Percentiles rank a stretch among this genome's conserved stretches.
phyloP scores from a whole-genome alignment of 1,284 basidiomycete species.

The Fomitopsis schrenkii region DNA sequence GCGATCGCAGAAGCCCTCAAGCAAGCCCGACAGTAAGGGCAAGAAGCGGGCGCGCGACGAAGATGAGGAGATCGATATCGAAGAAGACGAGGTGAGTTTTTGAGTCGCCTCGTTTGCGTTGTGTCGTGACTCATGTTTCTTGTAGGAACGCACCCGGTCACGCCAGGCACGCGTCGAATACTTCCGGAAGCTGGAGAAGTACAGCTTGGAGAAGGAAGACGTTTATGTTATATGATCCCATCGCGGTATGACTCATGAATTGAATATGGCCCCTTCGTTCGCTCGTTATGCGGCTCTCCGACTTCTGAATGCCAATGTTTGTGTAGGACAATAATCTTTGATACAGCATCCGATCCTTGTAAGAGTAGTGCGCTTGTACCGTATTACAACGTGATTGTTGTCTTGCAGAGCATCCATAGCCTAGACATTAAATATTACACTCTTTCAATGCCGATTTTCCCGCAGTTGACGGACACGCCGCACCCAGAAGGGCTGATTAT shows the following conservation, averaged over 20 bases:
- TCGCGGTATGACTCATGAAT: neutral
- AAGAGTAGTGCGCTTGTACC: too few species aligned
- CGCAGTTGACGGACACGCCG: too few species aligned
- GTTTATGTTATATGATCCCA: constrained; percentile 24
- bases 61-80: constrained; percentile 13
- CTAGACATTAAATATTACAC: too few species aligned
- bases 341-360: too few species aligned
- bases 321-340: neutral
- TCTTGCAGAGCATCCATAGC: too few species aligned
- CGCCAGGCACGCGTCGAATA: constrained; percentile 26
- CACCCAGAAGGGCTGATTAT: too few species aligned
- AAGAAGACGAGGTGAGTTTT: constrained; percentile 18
- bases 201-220: constrained; percentile 28
- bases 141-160: constrained; percentile 17
- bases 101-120: neutral
- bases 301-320: neutral
- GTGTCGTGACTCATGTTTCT: neutral
- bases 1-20: neutral
- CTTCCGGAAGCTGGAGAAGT: constrained; percentile 26
- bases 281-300: neutral
- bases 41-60: constrained; percentile 12
- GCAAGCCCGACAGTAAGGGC: constrained; percentile 17
- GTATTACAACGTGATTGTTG: too few species aligned
- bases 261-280: neutral
- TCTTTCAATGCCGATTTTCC: too few species aligned